Evolutionary conservation across 192 early-diverging fungal species (phyloP).

Genomic region (Entomortierella parvispora): DNA sequence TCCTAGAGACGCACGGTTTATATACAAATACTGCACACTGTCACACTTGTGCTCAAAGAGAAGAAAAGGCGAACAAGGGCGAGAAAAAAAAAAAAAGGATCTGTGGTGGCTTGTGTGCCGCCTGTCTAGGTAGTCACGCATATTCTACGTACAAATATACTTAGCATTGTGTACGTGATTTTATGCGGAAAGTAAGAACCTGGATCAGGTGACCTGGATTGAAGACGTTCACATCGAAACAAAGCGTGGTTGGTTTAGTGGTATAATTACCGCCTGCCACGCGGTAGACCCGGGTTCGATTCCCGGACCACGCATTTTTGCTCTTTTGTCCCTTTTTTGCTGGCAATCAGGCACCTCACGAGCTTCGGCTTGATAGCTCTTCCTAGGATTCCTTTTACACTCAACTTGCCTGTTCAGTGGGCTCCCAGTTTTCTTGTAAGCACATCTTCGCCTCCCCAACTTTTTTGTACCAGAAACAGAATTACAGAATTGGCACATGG

Average conservation of each 20-base stretch:
- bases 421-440: too few relatives aligned
- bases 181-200: too few relatives aligned
- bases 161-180: neutral
- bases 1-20: neutral
- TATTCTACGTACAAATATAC: neutral
- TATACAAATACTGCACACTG: too few relatives aligned
- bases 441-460: too few relatives aligned
- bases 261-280: slow-evolving; percentile 80
- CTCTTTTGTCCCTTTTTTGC: neutral
- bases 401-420: too few relatives aligned
- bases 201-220: too few relatives aligned
- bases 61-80: neutral
- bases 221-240: neutral
- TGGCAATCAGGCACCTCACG: too few relatives aligned
- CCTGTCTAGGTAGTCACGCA: neutral
- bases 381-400: too few relatives aligned
- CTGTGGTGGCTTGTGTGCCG: neutral
- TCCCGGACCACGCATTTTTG: slow-evolving; percentile 63
- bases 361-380: too few relatives aligned
- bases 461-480: too few relatives aligned
- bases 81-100: neutral
- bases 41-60: neutral
- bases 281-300: slow-evolving; percentile 82
- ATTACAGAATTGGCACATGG: too few relatives aligned
- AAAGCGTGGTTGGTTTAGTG: slow-evolving; percentile 69